phyloP scores from a whole-genome alignment of 495 filamentous ascomycete species.

The Parachaetomium inaequale region DNA sequence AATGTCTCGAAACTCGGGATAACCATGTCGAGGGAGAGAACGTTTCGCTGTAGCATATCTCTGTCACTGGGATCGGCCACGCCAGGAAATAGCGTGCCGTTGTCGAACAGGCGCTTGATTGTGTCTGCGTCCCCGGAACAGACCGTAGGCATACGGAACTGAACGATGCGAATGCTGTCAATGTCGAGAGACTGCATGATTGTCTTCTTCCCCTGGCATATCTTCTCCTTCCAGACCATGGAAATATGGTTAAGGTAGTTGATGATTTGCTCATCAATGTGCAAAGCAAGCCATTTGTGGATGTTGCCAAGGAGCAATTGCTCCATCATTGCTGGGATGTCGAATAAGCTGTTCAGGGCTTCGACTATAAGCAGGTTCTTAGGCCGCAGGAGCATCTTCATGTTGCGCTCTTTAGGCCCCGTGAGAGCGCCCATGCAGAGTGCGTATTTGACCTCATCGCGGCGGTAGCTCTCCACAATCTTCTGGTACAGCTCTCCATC shows the following conservation, averaged over 20 bases:
- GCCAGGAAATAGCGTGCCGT: slow-evolving; percentile 15
- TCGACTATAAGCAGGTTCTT: slow-evolving; percentile 8
- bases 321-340: slow-evolving; percentile 9
- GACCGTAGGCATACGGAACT: slow-evolving; percentile 16
- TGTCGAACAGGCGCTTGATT: slow-evolving; percentile 18
- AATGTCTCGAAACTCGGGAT: slow-evolving; percentile 18
- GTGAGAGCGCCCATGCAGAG: slow-evolving; percentile 7
- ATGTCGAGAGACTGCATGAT: slow-evolving; percentile 15
- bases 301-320: slow-evolving; percentile 8
- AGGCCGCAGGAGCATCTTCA: slow-evolving; percentile 9
- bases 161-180: slow-evolving; percentile 13
- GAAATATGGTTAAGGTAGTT: slow-evolving; percentile 12
- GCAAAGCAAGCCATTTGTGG: slow-evolving; percentile 9
- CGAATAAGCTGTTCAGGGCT: slow-evolving; percentile 6
- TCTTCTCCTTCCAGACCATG: slow-evolving; percentile 5
- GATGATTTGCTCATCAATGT: slow-evolving; percentile 8
- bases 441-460: slow-evolving; percentile 5
- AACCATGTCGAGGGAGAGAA: slow-evolving; percentile 16
- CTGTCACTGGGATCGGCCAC: slow-evolving; percentile 10
- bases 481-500: slow-evolving; percentile 12
- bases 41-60: slow-evolving; percentile 17
- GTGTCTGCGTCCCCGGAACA: slow-evolving; percentile 14
- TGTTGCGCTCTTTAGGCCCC: slow-evolving; percentile 10
- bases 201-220: slow-evolving; percentile 1
- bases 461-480: slow-evolving; percentile 11